A percentile compares a stretch with the other conserved stretches of the same genome.
Conservation (phyloP, 768 basidiomycete species). For the Tubosaeta brunneosetosa region DNA sequence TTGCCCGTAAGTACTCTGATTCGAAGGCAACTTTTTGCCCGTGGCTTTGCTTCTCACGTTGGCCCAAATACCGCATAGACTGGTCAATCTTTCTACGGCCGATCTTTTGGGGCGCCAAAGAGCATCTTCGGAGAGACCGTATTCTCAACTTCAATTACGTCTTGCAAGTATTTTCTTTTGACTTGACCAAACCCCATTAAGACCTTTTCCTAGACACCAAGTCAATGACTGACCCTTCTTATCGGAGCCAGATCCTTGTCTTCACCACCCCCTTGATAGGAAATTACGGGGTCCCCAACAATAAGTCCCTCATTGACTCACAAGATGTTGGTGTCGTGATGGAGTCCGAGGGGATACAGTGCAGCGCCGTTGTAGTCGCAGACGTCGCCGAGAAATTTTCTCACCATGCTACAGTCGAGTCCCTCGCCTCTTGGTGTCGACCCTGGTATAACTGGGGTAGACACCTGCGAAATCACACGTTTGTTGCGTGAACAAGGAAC, state of each 20-base stretch:
- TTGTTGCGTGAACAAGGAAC: slow-evolving; percentile 96
- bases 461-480: slow-evolving; percentile 93
- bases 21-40: slow-evolving; percentile 45
- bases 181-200: slow-evolving; percentile 6
- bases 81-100: slow-evolving; percentile 88
- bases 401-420: slow-evolving; percentile 92
- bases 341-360: slow-evolving; percentile 87
- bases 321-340: slow-evolving; percentile 83
- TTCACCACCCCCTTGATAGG: slow-evolving; percentile 98
- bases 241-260: slow-evolving; percentile 95
- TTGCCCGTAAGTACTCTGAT: slow-evolving; percentile 51
- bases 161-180: slow-evolving; percentile 54
- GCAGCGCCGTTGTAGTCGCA: slow-evolving; percentile 87
- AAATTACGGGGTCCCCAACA: slow-evolving; percentile 93
- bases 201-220: slow-evolving; percentile 73
- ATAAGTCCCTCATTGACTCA: slow-evolving; percentile 64
- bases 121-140: slow-evolving; percentile 96
- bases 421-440: slow-evolving; percentile 92
- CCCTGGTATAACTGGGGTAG: slow-evolving; percentile 94
- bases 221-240: slow-evolving; percentile 99
- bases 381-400: slow-evolving; percentile 95
- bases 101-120: slow-evolving; percentile 82
- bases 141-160: slow-evolving; percentile 98
- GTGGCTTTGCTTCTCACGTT: slow-evolving; percentile 67
- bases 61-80: slow-evolving; percentile 50